Percentiles rank a stretch among this genome's conserved stretches.
These are phyloP conservation scores for Scutellaria galericulata DNA, from an alignment of 257 asterid species.

Conservation along the genomic window DNA sequence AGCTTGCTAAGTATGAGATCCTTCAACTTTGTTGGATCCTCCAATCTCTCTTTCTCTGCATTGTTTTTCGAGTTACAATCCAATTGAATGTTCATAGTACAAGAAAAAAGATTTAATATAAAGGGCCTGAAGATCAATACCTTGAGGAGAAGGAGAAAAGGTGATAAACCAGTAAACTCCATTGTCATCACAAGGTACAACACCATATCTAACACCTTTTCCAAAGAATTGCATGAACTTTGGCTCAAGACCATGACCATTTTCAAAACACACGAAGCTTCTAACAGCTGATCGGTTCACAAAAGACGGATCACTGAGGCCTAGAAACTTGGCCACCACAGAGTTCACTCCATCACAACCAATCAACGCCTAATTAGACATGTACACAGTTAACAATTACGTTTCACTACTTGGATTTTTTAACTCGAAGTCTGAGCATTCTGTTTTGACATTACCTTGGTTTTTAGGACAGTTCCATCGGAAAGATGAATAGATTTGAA, in stretches of 20 bases:
- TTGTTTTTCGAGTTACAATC: background rate
- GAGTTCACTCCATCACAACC: constrained; percentile 32
- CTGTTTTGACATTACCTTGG: constrained; percentile 8
- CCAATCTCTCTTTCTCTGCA: constrained; percentile 7
- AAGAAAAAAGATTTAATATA: background rate
- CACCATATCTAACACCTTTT: constrained; percentile 26
- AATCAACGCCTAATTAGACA: constrained; percentile 1
- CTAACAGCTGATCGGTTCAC: background rate
- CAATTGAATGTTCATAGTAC: background rate
- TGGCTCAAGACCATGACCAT: constrained; percentile 20
- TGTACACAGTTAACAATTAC: background rate
- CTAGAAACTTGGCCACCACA: constrained; percentile 26
- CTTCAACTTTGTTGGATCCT: constrained; percentile 19
- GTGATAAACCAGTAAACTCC: background rate
- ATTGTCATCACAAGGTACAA: constrained; percentile 21
- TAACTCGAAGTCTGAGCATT: no score
- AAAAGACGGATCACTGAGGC: constrained; percentile 1
- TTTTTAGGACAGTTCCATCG: constrained; percentile 21
- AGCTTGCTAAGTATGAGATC: constrained; percentile 20
- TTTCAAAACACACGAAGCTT: background rate
- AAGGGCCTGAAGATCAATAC: background rate
- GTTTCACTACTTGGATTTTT: no score
- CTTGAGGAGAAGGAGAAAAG: constrained; percentile 18
- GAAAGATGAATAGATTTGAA: constrained; percentile 5
- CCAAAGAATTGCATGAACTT: constrained; percentile 19